phyloP scores from a whole-genome alignment of 345 rosid genomes.

The Citrus mangshanensis region DNA sequence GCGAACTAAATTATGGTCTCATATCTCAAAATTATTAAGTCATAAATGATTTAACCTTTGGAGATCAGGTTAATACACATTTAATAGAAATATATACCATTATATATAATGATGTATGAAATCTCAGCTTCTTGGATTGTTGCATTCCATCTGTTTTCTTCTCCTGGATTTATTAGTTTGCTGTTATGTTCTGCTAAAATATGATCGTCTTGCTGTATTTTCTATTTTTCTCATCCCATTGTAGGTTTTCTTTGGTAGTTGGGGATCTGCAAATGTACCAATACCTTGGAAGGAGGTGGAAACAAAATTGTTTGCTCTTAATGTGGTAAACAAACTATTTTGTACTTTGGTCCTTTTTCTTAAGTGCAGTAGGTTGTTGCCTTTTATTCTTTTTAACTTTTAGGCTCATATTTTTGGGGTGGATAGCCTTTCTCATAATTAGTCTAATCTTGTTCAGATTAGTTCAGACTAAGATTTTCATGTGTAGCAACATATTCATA shows the following conservation, averaged over 20 bases:
- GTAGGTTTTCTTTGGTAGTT: conserved; percentile 67
- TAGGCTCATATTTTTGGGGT: neutral
- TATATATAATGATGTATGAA: neutral
- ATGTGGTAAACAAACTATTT: conserved; percentile 53
- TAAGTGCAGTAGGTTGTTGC: neutral
- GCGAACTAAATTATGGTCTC: neutral
- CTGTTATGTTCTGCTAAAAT: neutral
- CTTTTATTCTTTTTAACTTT: neutral
- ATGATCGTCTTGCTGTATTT: conserved; percentile 8
- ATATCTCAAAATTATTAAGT: neutral
- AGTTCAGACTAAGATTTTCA: neutral
- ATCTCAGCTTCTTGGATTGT: neutral
- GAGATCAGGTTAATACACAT: neutral
- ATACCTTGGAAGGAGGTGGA: conserved; percentile 86
- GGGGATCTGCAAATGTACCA: conserved; percentile 50
- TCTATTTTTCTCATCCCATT: conserved; percentile 8
- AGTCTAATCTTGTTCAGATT: neutral
- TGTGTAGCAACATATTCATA: neutral
- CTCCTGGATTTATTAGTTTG: neutral
- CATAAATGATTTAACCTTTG: neutral
- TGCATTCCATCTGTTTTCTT: neutral
- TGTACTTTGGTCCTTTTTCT: neutral
- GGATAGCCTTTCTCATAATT: neutral
- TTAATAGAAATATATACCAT: neutral
- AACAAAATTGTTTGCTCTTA: conserved; percentile 71